phyloP scores from a whole-genome alignment of 2,329 filamentous ascomycete genomes.

The Geoglossum cookeanum region DNA sequence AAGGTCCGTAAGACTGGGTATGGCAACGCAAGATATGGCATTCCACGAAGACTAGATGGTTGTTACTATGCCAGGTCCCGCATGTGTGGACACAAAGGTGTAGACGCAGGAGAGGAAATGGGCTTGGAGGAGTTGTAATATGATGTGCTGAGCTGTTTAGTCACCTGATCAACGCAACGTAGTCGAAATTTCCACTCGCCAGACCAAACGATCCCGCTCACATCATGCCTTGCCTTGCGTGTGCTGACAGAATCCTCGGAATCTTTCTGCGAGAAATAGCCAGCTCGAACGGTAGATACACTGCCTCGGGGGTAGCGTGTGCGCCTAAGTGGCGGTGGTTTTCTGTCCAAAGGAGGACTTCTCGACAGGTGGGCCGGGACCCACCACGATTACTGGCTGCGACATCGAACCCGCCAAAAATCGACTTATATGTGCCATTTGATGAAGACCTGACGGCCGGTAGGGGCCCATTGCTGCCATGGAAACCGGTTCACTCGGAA shows the following conservation, averaged over 20 bases:
- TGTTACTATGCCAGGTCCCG: no score
- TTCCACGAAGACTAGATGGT: no score
- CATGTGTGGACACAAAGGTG: no score
- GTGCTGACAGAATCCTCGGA: neutral
- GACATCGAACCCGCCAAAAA: neutral
- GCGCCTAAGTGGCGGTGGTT: neutral
- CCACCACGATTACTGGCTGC: neutral
- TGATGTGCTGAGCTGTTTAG: neutral
- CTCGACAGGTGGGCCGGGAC: neutral
- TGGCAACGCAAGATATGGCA: no score
- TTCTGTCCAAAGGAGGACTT: neutral
- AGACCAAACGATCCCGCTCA: slow-evolving; percentile 17
- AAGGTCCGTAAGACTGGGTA: no score
- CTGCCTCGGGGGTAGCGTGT: neutral
- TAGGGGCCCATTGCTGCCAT: neutral
- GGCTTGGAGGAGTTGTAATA: no score
- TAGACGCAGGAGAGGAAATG: no score
- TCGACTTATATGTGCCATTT: neutral
- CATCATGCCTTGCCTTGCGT: slow-evolving; percentile 34
- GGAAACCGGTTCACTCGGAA: neutral
- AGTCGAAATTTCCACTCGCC: neutral
- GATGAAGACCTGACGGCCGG: neutral
- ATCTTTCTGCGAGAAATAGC: neutral
- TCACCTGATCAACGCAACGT: neutral
- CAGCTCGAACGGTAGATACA: neutral